A percentile compares a stretch with the other conserved stretches of the same genome.
phyloP scores from a whole-genome alignment of 805 yeast genomes.

The Sungouiella thailandica region DNA sequence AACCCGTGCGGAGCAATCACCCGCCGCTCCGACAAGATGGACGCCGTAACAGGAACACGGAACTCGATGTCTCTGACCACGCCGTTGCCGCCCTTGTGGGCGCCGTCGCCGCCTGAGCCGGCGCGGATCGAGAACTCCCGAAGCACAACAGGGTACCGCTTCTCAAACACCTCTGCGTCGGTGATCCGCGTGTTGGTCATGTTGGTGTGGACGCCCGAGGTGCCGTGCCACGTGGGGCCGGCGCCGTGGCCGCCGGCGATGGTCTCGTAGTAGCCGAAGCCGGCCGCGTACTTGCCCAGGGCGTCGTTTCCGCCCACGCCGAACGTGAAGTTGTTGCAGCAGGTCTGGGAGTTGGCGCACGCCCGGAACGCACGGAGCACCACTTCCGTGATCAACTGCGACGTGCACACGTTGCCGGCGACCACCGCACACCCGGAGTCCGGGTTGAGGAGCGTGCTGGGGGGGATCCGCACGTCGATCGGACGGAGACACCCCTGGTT shows the following conservation, averaged over 20 bases:
- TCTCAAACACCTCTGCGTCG: slow-evolving; percentile 17
- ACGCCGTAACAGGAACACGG: slow-evolving; percentile 15
- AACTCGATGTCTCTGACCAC: slow-evolving; percentile 17
- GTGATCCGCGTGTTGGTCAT: slow-evolving; percentile 18
- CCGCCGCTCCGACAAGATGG: slow-evolving; percentile 79
- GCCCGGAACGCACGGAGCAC: slow-evolving; percentile 81
- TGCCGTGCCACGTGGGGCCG: slow-evolving; percentile 17
- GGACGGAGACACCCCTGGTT: slow-evolving; percentile 92
- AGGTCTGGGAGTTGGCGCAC: slow-evolving; percentile 95
- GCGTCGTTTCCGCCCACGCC: slow-evolving; percentile 61
- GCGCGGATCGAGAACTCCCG: slow-evolving; percentile 14
- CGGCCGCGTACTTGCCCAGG: slow-evolving; percentile 26
- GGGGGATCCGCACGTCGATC: slow-evolving; percentile 48
- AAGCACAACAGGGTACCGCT: slow-evolving; percentile 16
- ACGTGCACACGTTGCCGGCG: slow-evolving; percentile 86
- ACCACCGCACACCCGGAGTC: slow-evolving; percentile 87
- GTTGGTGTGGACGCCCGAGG: slow-evolving; percentile 14
- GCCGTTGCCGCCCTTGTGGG: slow-evolving; percentile 13
- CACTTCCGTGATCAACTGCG: slow-evolving; percentile 89
- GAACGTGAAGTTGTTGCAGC: slow-evolving; percentile 90
- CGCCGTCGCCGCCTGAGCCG: slow-evolving; percentile 14
- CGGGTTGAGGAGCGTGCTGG: slow-evolving; percentile 54
- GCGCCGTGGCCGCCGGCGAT: slow-evolving; percentile 18
- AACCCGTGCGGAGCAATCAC: slow-evolving; percentile 83
- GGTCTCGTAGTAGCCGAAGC: slow-evolving; percentile 19